phyloP scores from a whole-genome alignment of 78 protist species.

The Neovahlkampfia damariscottae region DNA sequence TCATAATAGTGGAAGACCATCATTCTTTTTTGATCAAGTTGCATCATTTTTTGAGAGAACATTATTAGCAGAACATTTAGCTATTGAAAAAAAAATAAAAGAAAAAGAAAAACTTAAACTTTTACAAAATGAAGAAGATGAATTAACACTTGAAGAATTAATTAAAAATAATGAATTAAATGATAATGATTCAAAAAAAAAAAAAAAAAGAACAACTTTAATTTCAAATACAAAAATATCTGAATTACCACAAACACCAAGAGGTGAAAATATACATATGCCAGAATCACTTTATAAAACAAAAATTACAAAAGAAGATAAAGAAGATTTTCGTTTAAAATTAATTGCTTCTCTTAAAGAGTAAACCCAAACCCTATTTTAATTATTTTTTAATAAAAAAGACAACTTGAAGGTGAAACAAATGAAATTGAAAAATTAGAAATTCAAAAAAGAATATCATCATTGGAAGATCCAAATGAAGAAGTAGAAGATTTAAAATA shows the following conservation, averaged over 20 bases:
- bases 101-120: too few species aligned
- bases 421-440: too few species aligned
- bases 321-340: too few species aligned
- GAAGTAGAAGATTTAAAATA: background rate
- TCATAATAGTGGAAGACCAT: too few species aligned
- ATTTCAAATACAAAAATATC: background rate
- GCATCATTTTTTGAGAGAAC: too few species aligned
- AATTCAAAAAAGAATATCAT: too few species aligned
- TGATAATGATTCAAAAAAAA: background rate
- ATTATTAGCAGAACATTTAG: too few species aligned
- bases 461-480: background rate
- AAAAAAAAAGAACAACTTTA: background rate
- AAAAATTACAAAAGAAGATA: background rate
- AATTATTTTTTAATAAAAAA: too few species aligned
- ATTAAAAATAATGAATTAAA: background rate
- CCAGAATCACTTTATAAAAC: background rate
- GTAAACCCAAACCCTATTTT: too few species aligned
- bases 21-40: too few species aligned
- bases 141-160: background rate
- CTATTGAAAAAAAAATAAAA: background rate
- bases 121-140: background rate
- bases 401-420: too few species aligned
- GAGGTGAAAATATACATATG: background rate
- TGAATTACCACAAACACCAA: background rate
- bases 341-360: background rate